Base-by-base conservation (phyloP, 352 stramenopile genomes). In the Phytophthora pluvialis region DNA sequence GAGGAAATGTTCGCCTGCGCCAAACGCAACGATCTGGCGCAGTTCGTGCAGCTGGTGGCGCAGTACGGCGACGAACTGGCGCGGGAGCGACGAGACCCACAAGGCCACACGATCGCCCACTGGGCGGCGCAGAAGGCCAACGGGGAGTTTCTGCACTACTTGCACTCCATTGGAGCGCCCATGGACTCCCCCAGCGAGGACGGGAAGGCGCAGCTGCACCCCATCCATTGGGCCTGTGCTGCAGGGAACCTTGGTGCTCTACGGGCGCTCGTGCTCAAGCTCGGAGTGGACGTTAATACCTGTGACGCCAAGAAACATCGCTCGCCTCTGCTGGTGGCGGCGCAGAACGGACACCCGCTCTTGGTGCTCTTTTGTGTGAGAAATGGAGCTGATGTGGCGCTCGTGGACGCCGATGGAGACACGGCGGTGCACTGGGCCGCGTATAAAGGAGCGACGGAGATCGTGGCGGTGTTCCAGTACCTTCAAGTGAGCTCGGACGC, bases 351-450 rank as follows among this genome's bases (percentile, higher is more conserved):
- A 9, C 85, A 86, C 53, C 80, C 85, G 2, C 29, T 93, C 63
- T 62, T 93, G 36, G 88, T 94, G 15, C 64, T 96, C 45, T 94
- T 89, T 51, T 82, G 83, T 49, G 81, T 94, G 61, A 77, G 86
- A 31, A 72, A 89, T 44, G 83, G 84, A 25, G 88, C 84, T 2
- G 83, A 96, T 48, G 66, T 91, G 28, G 77, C 63, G 28, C 69
- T 91, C 4, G 73, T 90, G 16, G 88, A 93, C 29, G 75, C 70
- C 1, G 81, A 91, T 60, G 60, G 78, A 44, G 88, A 96, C 62
- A 94, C 78, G 7, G 83, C 87, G 15, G 86, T 96, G 29, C 88
- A 96, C 65, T 96, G 88, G 88, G 86, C 84, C 0, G 88, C 88
- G 46, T 96, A 96, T 72, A 94, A 96, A 60, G 88, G 86, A 38